These are phyloP conservation scores for Neolentinus lepideus DNA, from an alignment of 1,284 basidiomycete genomes.

Conservation along the genomic window DNA sequence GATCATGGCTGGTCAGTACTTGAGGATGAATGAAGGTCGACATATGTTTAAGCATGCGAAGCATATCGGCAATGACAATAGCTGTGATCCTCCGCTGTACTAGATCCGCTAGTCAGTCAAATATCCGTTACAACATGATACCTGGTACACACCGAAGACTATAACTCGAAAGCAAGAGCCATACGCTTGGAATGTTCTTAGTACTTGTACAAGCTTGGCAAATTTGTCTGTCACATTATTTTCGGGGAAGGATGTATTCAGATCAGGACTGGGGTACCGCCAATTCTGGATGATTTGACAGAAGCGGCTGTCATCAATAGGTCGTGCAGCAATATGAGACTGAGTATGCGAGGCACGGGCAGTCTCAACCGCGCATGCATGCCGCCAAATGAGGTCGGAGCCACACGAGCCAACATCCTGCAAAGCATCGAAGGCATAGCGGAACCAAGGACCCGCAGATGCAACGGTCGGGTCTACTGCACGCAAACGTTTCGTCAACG, in stretches of 20 bases:
- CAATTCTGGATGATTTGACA: slow-evolving; percentile 43
- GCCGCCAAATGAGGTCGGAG: slow-evolving; percentile 58
- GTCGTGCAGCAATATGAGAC: neutral
- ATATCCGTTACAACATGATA: neutral
- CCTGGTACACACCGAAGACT: slow-evolving; percentile 44
- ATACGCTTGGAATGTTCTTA: slow-evolving; percentile 43
- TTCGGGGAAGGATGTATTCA: slow-evolving; percentile 40
- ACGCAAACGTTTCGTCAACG: slow-evolving; percentile 27
- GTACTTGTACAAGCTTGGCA: slow-evolving; percentile 44
- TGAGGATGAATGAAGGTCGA: slow-evolving; percentile 20
- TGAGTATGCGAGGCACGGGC: neutral
- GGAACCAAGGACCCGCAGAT: slow-evolving; percentile 33
- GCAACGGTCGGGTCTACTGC: slow-evolving; percentile 29
- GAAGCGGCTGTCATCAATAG: slow-evolving; percentile 18
- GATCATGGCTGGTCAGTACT: slow-evolving; percentile 16
- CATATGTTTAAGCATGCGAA: slow-evolving; percentile 18
- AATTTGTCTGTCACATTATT: slow-evolving; percentile 66
- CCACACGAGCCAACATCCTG: slow-evolving; percentile 55
- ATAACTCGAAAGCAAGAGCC: slow-evolving; percentile 55
- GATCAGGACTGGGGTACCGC: slow-evolving; percentile 52
- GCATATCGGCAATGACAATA: slow-evolving; percentile 35
- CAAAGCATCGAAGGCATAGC: slow-evolving; percentile 35
- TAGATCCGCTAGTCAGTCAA: slow-evolving; percentile 16
- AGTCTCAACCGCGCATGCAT: slow-evolving; percentile 28
- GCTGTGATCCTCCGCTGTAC: slow-evolving; percentile 40